These are phyloP conservation scores for Russula brevipes DNA, from an alignment of 768 basidiomycete genomes.

Conservation along the genomic window DNA sequence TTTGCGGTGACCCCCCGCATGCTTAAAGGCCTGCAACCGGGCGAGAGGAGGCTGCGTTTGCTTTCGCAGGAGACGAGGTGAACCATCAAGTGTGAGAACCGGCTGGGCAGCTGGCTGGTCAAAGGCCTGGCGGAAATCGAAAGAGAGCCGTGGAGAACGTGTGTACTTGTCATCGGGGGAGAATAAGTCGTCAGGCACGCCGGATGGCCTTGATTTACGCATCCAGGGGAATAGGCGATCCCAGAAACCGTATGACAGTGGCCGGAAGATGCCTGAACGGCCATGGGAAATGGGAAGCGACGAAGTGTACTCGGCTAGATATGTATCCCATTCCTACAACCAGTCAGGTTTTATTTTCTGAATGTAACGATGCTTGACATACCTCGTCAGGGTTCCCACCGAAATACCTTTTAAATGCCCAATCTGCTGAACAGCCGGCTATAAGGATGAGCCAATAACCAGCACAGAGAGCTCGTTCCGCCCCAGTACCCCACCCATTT, in stretches of 20 bases:
- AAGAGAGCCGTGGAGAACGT: conserved; percentile 8
- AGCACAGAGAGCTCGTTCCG: conserved; percentile 57
- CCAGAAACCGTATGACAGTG: conserved; percentile 47
- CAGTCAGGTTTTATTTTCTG: not conserved
- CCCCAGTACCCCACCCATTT: conserved; percentile 47
- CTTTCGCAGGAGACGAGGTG: conserved; percentile 4
- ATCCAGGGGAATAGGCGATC: conserved; percentile 39
- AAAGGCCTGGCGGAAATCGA: conserved; percentile 1
- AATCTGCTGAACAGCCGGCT: conserved; percentile 47
- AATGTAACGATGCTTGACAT: conserved; percentile 13
- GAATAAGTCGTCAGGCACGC: conserved; percentile 4
- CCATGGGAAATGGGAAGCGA: conserved; percentile 43
- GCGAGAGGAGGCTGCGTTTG: conserved; percentile 5
- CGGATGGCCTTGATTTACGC: conserved; percentile 14
- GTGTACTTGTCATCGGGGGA: conserved; percentile 13
- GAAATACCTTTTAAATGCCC: conserved; percentile 47
- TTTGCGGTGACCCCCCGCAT: conserved; percentile 33
- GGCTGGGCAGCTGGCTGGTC: not conserved
- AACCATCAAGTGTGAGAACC: conserved; percentile 1
- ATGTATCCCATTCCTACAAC: conserved; percentile 61
- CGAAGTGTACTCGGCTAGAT: conserved; percentile 53
- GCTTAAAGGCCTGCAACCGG: conserved; percentile 9
- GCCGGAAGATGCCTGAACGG: conserved; percentile 55
- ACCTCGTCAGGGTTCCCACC: conserved; percentile 71
- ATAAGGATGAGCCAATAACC: conserved; percentile 49